Base-by-base conservation (phyloP, 331 rosid genomes). In the Erythrophleum ivorense region DNA sequence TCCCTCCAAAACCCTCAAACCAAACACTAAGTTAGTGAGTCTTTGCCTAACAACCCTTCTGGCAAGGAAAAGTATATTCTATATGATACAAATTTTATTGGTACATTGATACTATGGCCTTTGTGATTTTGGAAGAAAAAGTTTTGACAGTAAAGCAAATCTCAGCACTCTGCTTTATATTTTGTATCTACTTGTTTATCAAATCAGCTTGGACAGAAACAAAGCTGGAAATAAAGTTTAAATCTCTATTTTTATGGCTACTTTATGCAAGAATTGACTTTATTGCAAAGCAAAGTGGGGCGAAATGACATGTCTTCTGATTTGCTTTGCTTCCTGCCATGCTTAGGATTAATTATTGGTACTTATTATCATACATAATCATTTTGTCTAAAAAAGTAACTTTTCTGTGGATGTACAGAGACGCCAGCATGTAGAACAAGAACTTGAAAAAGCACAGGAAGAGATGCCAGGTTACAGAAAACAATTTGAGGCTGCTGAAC, bases 351-450 rank as follows among this genome's bases (percentile, higher is more conserved):
- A 75, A 12, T 40, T 50, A 24, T 69, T 21, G 52, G 52, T 64
- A 9, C 54, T 67, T 46, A 34, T 73, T 71, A 55, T 40, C 60
- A 73, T 16, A 24, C 29, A 21, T 4, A 29, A 48, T 53, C 73
- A 53, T 43, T 72, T 72, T 19, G 14, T 72, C 77, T 76, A 13
- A 80, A 76, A 83, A 16, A 38, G 29, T 60, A 71, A 5, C 45
- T 48, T 86, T 49, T 40, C 36, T 66, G 21, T 84, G 87, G 65
- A 69, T 80, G 34, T 79, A 68, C 93, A 96, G 99, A 88, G 92
- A 80, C 92, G 89, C 53, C 94, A 84, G 84, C 53, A 78, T 71
- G 94, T 91, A 9, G 97, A 91, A 53, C 90, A 91, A 80, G 97
- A 90, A 84, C 97, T 94, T 53, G 92, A 88, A 78, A 86, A 85